A percentile compares a stretch with the other conserved stretches of the same genome.
Conservation (phyloP, 805 yeast genomes). For the Tetrapisispora fleetii region DNA sequence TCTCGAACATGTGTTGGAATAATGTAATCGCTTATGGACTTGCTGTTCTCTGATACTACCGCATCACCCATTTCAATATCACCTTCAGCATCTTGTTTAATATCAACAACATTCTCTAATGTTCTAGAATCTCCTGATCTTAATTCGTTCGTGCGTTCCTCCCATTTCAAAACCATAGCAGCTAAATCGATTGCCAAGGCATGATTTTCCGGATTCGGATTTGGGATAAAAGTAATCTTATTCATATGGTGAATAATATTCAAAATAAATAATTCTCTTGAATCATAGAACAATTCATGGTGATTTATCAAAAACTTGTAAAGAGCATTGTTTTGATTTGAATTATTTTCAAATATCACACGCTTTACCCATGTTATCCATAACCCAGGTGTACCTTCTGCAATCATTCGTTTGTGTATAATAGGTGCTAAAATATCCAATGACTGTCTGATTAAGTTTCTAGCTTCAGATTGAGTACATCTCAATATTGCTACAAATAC, state of each 20-base stretch:
- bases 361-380: constrained; percentile 97
- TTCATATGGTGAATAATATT: constrained; percentile 90
- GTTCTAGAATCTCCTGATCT: not conserved
- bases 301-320: constrained; percentile 85
- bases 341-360: constrained; percentile 81
- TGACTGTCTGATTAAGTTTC: constrained; percentile 76
- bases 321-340: constrained; percentile 74
- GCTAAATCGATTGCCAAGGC: constrained; percentile 81
- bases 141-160: constrained; percentile 36
- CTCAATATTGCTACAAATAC: constrained; percentile 83
- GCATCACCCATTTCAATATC: constrained; percentile 22
- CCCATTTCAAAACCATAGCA: constrained; percentile 81
- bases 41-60: constrained; percentile 1
- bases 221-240: constrained; percentile 67
- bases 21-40: constrained; percentile 2
- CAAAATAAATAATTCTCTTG: constrained; percentile 82
- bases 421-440: constrained; percentile 84
- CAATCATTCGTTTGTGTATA: constrained; percentile 54
- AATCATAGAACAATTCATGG: constrained; percentile 71
- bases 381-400: constrained; percentile 38
- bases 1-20: constrained; percentile 71
- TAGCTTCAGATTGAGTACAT: constrained; percentile 76
- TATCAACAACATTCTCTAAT: constrained; percentile 1
- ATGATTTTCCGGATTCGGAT: constrained; percentile 74
- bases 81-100: constrained; percentile 14